Evolutionary conservation across 164 flowering plant genomes (phyloP), one percentile per base, ranked within the genome.

Genomic region (Magnolia changhungtana): DNA sequence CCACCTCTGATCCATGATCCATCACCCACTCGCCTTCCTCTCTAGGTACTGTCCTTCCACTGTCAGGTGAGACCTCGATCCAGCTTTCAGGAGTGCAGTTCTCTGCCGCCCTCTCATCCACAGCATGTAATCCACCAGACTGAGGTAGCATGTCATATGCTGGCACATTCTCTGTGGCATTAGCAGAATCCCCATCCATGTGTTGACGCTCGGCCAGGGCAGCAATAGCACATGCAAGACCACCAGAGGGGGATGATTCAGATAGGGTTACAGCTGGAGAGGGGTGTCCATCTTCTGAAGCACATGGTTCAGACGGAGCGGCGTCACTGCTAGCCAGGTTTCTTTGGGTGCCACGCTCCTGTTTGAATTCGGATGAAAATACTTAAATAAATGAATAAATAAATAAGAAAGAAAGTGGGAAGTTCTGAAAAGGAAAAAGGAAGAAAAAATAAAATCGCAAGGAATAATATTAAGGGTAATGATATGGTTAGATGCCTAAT

Each of bases 211-310:
- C 98, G 2, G 97, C 98, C 13, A 95, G 87, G 50, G 98, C 88
- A 65, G 99, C 96, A 77, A 95, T 87, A 52, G 99, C 96, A 80
- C 98, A 91, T 59, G 99, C 99, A 74, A 92, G 92, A 58, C 96
- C 97, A 70, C 94, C 91, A 58, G 98, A 88, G 55, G 97, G 96
- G 23, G 95, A 87, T 37, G 98, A 84, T 71, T 96, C 77, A 23
- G 77, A 85, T 2, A 84, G 82, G 61, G 76, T 83, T 63, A 71
- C 74, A 3, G 82, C 74, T 29, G 84, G 80, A 73, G 87, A 75
- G 51, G 75, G 78, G 78, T 80, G 78, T 20, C 71, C 79, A 51
- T 79, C 82, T 59, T 76, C 87, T 31, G 72, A 27, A 23, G 63
- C 71, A 77, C 83, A 80, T 18, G 81, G 84, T 69, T 77, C 87